Evolutionary conservation across 2,329 filamentous ascomycete genomes (phyloP), one percentile per base, ranked within the genome.

Genomic region (Fusarium incarnatum): DNA sequence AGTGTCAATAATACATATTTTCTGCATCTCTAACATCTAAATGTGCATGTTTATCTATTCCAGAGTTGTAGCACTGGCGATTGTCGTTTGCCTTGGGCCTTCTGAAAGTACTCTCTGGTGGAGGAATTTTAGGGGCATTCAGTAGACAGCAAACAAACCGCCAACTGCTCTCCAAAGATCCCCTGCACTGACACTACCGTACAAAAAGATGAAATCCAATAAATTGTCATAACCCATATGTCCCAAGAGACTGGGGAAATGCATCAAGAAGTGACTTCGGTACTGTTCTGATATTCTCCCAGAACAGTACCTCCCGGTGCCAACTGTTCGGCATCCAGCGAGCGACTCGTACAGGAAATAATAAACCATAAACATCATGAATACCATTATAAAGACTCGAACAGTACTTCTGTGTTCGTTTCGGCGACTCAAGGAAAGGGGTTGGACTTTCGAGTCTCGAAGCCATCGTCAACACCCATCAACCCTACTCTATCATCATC

Each of bases 131-230:
- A 47, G 60, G 41, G 52, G 22, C 8, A 28, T n/a, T 52, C 27
- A 11, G 22, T 12, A 20, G n/a, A 27, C 15, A 64, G 60, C 62
- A 65, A 65, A 58, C 60, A 60, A 27, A 20, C 13, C 16, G 27
- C 23, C 16, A 41, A 27, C 23, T n/a, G 18, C 49, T 11, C 6
- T 13, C 22, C 18, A 9, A 3, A 41, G 49, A 20, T 37, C 32
- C 6, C 9, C 27, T 27, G 20, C 23, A 41, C 23, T 18, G 25
- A 10, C 13, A 27, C 6, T 10, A 41, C 16, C 25, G 4, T 41
- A 42, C 6, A 22, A 22, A 42, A 15, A 15, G 8, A 27, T 27
- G 9, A 15, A 9, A 13, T 41, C 5, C 7, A 52, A 40, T 41
- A 18, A 2, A 11, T 6, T 18, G 1, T 3, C 18, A 8, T 12